phyloP scores from a whole-genome alignment of 1,284 basidiomycete species.

The Moniliophthora roreri region DNA sequence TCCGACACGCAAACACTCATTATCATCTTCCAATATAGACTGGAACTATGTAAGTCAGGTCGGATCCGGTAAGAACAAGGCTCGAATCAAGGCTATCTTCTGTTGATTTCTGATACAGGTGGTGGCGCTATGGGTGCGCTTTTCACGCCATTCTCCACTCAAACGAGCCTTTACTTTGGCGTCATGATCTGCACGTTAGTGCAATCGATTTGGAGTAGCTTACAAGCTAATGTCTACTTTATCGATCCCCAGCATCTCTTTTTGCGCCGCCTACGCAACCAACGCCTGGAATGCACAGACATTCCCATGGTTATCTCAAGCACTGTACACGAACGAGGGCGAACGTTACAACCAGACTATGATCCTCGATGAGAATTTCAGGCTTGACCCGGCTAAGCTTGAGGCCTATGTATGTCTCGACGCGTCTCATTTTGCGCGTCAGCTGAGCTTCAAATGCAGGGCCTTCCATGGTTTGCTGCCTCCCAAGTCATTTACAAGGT shows the following conservation, averaged over 20 bases:
- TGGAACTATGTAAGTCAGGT: too few relatives aligned
- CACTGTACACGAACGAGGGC: conserved; percentile 33
- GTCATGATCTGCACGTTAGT: conserved; percentile 40
- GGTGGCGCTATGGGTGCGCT: conserved; percentile 40
- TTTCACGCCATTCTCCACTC: conserved; percentile 45
- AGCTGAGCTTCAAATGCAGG: conserved; percentile 20
- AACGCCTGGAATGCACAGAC: conserved; percentile 43
- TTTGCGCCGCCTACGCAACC: conserved; percentile 35
- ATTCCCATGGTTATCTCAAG: conserved; percentile 42
- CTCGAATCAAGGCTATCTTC: not conserved
- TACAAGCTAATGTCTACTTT: not conserved
- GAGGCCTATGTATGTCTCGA: conserved; percentile 25
- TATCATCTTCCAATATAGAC: too few relatives aligned
- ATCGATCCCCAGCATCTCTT: conserved; percentile 30
- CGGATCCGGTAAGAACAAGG: conserved; percentile 13
- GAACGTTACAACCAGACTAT: conserved; percentile 29
- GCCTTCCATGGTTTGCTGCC: conserved; percentile 44
- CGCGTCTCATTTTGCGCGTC: not conserved
- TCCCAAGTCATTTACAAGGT: conserved; percentile 42
- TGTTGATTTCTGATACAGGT: not conserved
- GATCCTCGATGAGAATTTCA: conserved; percentile 36
- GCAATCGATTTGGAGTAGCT: not conserved
- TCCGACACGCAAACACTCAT: too few relatives aligned
- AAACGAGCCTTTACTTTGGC: conserved; percentile 38
- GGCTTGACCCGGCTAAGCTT: conserved; percentile 39